phyloP scores from a whole-genome alignment of 345 rosid species.

The Euphorbia pulcherrima region DNA sequence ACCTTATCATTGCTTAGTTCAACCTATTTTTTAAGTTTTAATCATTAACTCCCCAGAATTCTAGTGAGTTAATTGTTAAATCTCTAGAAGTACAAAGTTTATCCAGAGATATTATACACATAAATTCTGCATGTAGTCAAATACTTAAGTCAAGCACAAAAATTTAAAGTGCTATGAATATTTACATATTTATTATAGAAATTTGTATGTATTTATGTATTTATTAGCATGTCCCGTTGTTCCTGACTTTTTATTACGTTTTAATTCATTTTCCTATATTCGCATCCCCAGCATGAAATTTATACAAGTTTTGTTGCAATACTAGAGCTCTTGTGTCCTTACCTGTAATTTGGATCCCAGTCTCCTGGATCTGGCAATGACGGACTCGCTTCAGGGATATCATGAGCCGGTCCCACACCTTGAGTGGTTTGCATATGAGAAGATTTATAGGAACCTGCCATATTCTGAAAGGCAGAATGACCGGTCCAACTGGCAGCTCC shows the following conservation, averaged over 20 bases:
- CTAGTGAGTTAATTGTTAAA: too few relatives aligned
- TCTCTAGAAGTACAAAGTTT: too few relatives aligned
- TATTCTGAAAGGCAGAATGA: conserved; percentile 43
- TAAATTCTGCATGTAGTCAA: too few relatives aligned
- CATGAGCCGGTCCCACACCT: conserved; percentile 41
- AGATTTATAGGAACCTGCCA: conserved; percentile 41
- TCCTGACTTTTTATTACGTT: not conserved
- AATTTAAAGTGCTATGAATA: too few relatives aligned
- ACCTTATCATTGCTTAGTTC: too few relatives aligned
- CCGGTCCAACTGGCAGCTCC: conserved; percentile 48
- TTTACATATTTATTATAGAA: too few relatives aligned
- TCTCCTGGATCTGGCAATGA: conserved; percentile 91
- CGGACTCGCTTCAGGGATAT: conserved; percentile 46
- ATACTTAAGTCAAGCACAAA: too few relatives aligned
- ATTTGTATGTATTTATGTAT: too few relatives aligned
- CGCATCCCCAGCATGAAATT: not conserved
- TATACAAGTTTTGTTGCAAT: not conserved
- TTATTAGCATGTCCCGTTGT: too few relatives aligned
- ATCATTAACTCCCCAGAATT: too few relatives aligned
- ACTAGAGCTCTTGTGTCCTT: conserved; percentile 15
- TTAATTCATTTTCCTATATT: not conserved
- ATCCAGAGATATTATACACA: too few relatives aligned
- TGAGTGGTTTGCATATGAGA: conserved; percentile 38
- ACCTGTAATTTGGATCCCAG: conserved; percentile 99
- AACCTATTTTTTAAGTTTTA: too few relatives aligned